A percentile compares a stretch with the other conserved stretches of the same genome.
phyloP scores from a whole-genome alignment of 345 rosid species.

The Syzygium oleosum region DNA sequence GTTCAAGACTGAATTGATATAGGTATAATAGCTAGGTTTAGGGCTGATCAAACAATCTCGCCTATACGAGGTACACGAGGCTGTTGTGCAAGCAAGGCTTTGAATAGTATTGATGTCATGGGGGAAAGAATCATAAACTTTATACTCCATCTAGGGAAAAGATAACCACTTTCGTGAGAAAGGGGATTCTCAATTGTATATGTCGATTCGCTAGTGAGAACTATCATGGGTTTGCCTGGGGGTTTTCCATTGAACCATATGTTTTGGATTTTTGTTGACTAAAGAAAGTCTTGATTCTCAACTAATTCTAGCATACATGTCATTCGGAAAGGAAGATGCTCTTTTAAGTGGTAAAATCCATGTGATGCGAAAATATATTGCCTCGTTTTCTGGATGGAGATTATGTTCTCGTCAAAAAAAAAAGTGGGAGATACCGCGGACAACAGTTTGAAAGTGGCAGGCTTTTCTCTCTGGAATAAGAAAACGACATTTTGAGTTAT shows the following conservation, averaged over 20 bases:
- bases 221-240: too few relatives aligned
- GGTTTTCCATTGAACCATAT: too few relatives aligned
- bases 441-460: too few relatives aligned
- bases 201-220: too few relatives aligned
- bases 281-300: background rate
- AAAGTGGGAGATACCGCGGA: too few relatives aligned
- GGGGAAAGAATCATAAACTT: background rate
- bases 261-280: background rate
- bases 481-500: too few relatives aligned
- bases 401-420: too few relatives aligned
- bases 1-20: background rate
- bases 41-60: background rate
- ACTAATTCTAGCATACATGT: background rate
- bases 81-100: background rate
- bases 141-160: background rate
- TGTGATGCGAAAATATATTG: too few relatives aligned
- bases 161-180: background rate
- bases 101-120: background rate
- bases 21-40: background rate
- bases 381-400: too few relatives aligned
- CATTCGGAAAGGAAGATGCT: background rate
- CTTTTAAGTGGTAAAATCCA: too few relatives aligned
- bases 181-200: too few relatives aligned
- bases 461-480: too few relatives aligned
- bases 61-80: background rate